phyloP scores from a whole-genome alignment of 2,329 filamentous ascomycete species.

The Diaporthe ilicicola region DNA sequence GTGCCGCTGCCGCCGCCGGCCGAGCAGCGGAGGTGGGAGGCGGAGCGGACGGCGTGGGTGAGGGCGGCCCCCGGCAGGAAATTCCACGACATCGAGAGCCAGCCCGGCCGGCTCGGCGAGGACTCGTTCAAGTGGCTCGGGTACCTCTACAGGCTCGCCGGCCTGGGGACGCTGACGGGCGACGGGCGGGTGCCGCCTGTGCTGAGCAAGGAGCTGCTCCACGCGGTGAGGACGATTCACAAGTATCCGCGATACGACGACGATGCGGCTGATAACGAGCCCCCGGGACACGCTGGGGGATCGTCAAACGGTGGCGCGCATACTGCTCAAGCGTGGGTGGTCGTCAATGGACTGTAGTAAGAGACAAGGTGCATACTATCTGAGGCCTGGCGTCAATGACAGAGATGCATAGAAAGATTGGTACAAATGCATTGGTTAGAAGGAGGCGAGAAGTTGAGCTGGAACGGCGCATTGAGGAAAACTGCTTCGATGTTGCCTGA shows the following conservation, averaged over 20 bases:
- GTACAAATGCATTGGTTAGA: not conserved
- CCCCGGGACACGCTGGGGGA: not conserved
- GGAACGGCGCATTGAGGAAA: not conserved
- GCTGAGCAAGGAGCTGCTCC: constrained; percentile 51
- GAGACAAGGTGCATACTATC: no score
- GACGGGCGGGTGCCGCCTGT: constrained; percentile 57
- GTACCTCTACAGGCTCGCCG: constrained; percentile 57
- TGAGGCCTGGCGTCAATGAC: not conserved
- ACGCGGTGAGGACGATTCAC: constrained; percentile 56
- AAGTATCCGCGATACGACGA: constrained; percentile 54
- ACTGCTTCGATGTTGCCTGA: not conserved
- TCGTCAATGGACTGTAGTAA: not conserved
- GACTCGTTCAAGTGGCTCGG: constrained; percentile 59
- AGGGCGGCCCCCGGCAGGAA: constrained; percentile 44
- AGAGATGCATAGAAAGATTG: not conserved
- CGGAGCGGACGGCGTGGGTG: constrained; percentile 43
- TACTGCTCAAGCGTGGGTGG: not conserved
- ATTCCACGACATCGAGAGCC: constrained; percentile 64
- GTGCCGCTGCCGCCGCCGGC: constrained; percentile 47
- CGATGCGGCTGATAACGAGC: not conserved
- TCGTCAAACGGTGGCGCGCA: not conserved
- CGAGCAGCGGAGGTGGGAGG: constrained; percentile 58
- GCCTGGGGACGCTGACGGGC: constrained; percentile 55
- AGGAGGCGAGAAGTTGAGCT: not conserved
- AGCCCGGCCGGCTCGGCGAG: constrained; percentile 45